Evolutionary conservation across 306 rosid genomes (phyloP).

Genomic region (Coriaria nepalensis): DNA sequence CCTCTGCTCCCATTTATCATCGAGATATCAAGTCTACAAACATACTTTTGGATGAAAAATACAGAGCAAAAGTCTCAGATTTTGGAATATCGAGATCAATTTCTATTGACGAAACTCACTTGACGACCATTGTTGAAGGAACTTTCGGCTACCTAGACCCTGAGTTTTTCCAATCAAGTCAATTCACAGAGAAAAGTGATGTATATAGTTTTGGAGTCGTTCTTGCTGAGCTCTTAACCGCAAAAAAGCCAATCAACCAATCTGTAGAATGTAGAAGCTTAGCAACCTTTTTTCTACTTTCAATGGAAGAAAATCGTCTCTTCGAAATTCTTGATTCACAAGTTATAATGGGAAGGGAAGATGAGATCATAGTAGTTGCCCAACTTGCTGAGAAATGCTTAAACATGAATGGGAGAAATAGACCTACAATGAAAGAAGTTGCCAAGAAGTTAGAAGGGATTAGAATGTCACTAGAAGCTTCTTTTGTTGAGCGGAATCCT

Average conservation of each 20-base stretch:
- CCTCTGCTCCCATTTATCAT: conserved; percentile 46
- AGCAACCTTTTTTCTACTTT: conserved; percentile 27
- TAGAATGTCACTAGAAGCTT: conserved; percentile 14
- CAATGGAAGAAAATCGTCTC: conserved; percentile 20
- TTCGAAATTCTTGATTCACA: conserved; percentile 21
- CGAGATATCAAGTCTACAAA: conserved; percentile 53
- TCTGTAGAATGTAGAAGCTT: conserved; percentile 22
- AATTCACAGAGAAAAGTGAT: conserved; percentile 36
- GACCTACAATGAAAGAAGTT: conserved; percentile 52
- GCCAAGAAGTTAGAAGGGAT: conserved; percentile 32
- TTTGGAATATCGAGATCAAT: conserved; percentile 52
- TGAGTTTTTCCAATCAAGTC: conserved; percentile 40
- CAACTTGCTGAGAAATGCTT: conserved; percentile 41
- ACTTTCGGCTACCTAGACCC: conserved; percentile 66
- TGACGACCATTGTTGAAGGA: conserved; percentile 44
- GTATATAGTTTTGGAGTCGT: conserved; percentile 47
- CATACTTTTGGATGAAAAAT: conserved; percentile 36
- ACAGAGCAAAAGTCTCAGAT: conserved; percentile 19
- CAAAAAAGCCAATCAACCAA: conserved; percentile 26
- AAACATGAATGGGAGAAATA: conserved; percentile 34
- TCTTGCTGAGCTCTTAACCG: conserved; percentile 38
- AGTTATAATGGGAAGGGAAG: conserved; percentile 25
- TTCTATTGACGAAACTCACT: conserved; percentile 38
- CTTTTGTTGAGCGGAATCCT: too few species aligned
- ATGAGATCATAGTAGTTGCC: conserved; percentile 22